Evolutionary conservation across 495 filamentous ascomycete genomes (phyloP).

Genomic region (Daldinia decipiens): DNA sequence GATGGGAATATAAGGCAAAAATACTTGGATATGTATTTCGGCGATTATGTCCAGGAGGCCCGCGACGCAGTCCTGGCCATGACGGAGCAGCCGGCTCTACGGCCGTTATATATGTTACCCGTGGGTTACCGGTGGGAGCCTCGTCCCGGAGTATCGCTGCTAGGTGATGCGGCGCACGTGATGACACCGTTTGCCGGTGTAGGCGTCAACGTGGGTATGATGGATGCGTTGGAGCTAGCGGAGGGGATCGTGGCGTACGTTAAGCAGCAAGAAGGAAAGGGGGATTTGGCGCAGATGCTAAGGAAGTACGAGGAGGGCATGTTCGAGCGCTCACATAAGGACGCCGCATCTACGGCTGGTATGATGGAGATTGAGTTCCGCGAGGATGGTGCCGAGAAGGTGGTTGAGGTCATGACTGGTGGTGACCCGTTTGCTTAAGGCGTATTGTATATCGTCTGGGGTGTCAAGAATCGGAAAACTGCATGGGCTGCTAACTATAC

Average conservation of each 20-base stretch:
- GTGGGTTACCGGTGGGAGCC: constrained; percentile 61
- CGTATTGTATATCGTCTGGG: not conserved
- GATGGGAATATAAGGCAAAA: constrained; percentile 44
- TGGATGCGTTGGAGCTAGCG: constrained; percentile 63
- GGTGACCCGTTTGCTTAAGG: not conserved
- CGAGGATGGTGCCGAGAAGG: constrained; percentile 25
- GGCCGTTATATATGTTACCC: constrained; percentile 62
- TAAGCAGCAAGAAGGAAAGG: constrained; percentile 4
- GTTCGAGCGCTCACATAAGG: constrained; percentile 36
- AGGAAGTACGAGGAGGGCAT: constrained; percentile 41
- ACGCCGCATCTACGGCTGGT: constrained; percentile 31
- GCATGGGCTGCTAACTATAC: not conserved
- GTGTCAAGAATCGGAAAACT: not conserved
- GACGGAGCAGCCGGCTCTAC: constrained; percentile 29
- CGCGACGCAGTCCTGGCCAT: constrained; percentile 24
- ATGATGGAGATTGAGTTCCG: constrained; percentile 33
- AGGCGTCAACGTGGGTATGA: constrained; percentile 68
- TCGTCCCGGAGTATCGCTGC: constrained; percentile 57
- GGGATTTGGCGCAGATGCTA: constrained; percentile 27
- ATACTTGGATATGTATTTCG: constrained; percentile 53
- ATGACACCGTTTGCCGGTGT: constrained; percentile 70
- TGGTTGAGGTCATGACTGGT: constrained; percentile 24
- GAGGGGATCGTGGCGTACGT: constrained; percentile 36
- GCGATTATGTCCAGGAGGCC: constrained; percentile 52
- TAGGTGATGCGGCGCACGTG: constrained; percentile 71